Evolutionary conservation across 768 basidiomycete species (phyloP), one percentile per base, ranked within the genome.

Genomic region (Leucocoprinus sp.): DNA sequence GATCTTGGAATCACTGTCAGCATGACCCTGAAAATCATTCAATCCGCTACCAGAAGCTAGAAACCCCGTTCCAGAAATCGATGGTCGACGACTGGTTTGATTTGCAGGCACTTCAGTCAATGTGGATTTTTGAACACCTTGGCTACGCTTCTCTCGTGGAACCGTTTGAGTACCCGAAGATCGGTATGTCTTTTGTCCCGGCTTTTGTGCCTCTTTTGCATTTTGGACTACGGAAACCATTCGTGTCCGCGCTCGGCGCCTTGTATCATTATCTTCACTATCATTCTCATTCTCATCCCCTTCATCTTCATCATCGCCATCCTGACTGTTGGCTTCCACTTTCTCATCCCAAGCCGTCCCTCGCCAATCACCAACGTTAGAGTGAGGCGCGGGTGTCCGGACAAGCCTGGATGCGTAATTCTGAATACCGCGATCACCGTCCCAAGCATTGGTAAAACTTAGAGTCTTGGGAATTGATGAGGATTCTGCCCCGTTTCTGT

Each of bases 401-500:
- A 72, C 74, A 24, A 82, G 64, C 50, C 69, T 70, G 11, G 75
- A 70, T 1, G 83, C 83, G 61, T 93, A 90, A 49, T 71, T 75
- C 52, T 84, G 79, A 46, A 92, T 91, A 50, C 79, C 80, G 5
- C 89, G 85, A 18, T 86, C 78, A 29, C 59, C 67, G 56, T 97
- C 93, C 89, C 90, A 92, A 2, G 84, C 86, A 63, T 96, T 91
- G 5, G 73, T 65, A 61, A 86, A 90, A 12, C 70, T 69, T 48
- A 88, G 65, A 11, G 74, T 68, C 2, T 78, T 78, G 37, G 62
- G 57, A 22, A 72, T 58, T 14, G 73, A 73, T 11, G 74, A 72
- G 12, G 71, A 55, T 5, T 48, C 55, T 50, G 45, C 43, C 21
- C 59, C 48, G 37, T 55, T 59, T 17, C 54, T 59, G 55, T 64